Evolutionary conservation across 306 rosid genomes (phyloP).

Genomic region (Prunus kanzakura): DNA sequence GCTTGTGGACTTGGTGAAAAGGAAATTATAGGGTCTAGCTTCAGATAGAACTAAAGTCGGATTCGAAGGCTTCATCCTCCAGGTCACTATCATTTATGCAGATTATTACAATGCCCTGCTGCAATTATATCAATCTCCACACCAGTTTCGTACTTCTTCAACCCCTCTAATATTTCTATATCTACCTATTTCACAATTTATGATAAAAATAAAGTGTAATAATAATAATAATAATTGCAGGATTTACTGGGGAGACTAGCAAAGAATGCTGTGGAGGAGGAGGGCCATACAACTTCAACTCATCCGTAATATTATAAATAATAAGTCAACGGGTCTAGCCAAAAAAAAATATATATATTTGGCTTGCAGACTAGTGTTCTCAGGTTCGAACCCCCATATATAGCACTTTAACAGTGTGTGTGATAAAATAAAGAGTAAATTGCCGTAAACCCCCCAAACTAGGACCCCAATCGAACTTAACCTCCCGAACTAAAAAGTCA

Average conservation of each 20-base stretch:
- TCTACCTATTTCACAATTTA: background rate
- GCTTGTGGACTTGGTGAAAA: no score
- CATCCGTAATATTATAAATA: background rate
- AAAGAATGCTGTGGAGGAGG: slow-evolving; percentile 14
- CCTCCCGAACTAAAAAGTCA: no score
- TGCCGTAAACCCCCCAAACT: no score
- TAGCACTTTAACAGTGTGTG: no score
- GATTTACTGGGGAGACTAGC: background rate
- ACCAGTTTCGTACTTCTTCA: background rate
- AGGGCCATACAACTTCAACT: slow-evolving; percentile 11
- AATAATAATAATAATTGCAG: background rate
- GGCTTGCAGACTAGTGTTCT: no score
- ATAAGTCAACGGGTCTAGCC: no score
- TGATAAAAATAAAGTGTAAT: background rate
- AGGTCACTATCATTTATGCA: slow-evolving; percentile 2
- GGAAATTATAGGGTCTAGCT: background rate
- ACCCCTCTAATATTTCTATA: no score
- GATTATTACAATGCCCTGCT: background rate
- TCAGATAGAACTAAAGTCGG: background rate
- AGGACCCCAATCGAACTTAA: no score
- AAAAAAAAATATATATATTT: no score
- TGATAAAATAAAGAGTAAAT: no score
- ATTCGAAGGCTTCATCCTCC: slow-evolving; percentile 11
- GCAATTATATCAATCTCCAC: background rate
- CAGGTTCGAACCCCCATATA: no score